Base-by-base conservation (phyloP, 257 asterid species). In the Linderniella brevidens region DNA sequence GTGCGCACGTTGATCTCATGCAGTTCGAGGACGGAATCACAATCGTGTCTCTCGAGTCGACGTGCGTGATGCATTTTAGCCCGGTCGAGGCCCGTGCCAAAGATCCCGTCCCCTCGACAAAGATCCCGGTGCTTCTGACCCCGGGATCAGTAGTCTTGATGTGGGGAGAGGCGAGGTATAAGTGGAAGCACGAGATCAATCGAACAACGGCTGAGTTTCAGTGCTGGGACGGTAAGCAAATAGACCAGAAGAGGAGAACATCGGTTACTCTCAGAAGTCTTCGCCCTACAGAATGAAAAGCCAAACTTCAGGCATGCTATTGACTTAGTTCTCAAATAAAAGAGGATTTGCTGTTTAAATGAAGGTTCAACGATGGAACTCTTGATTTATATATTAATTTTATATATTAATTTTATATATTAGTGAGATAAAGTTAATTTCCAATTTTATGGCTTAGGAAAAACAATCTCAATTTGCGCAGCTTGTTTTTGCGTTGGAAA, bases 1-100 rank as follows among this genome's bases (percentile, higher is more conserved):
- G 80, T 57, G 82, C 92, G 3, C 98, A 88, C 51, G 90, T 88
- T 51, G 98, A 88, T 63, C 93, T 84, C 19, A 61, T 80, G 96
- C 68, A 92, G 11, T 84, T 84, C 39, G 92, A 81, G 39, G 98
- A 88, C 52, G 98, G 96, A 29, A 88, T 88, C 41, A 90, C 98
- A 35, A 66, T 84, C 7, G 44, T 84, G 52, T 80, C 95, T 4
- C 51, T 84, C 72, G 92, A 80, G 46, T 84, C 94, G 8, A 57
- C 85, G 15, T 78, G 94, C 11, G 76, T 84, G 12, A 84, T 88
- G 95, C 94, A 71, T 61, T 88, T 88, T 36, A 69, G 66, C 57
- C 61, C 56, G 16, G 83, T 49, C 15, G 70, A 58, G 25, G 60
- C 37, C 36, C 66, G 25, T 8, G 52, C 16, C 15, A 16, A 57